Evolutionary conservation across 805 yeast species (phyloP).

Genomic region (Wickerhamomyces canadensis): DNA sequence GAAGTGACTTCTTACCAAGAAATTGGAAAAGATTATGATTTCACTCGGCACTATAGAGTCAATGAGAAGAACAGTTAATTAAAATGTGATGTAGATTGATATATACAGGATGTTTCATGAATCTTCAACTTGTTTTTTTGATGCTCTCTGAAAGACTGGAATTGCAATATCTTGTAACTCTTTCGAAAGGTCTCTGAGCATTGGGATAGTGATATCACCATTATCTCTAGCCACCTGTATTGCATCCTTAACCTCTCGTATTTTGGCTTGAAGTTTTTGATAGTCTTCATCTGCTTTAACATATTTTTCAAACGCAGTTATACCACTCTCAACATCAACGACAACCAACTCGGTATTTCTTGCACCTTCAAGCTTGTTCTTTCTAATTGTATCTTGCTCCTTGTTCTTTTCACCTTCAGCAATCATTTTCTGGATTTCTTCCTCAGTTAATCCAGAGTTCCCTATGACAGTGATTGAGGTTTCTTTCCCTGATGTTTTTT

Average conservation of each 20-base stretch:
- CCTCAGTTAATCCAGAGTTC: conserved; percentile 62
- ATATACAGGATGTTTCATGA: too few relatives aligned
- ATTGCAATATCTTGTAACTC: conserved; percentile 71
- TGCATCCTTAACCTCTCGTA: conserved; percentile 54
- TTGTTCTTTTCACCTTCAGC: conserved; percentile 62
- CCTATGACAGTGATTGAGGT: conserved; percentile 72
- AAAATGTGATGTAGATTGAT: too few relatives aligned
- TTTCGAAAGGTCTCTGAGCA: conserved; percentile 67
- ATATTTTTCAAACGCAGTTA: conserved; percentile 55
- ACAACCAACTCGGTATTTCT: conserved; percentile 73
- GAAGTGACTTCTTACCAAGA: conserved; percentile 25
- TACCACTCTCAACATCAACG: conserved; percentile 84
- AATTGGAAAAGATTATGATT: conserved; percentile 19
- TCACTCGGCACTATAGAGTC: too few relatives aligned
- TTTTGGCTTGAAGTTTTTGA: conserved; percentile 37
- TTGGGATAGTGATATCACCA: conserved; percentile 50
- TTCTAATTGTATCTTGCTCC: conserved; percentile 52
- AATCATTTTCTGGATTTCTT: conserved; percentile 58
- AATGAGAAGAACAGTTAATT: too few relatives aligned
- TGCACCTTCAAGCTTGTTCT: conserved; percentile 64
- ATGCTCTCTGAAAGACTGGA: conserved; percentile 56
- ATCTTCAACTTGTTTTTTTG: conserved; percentile 14
- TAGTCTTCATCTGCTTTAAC: conserved; percentile 49
- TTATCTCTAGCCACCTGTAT: conserved; percentile 62
- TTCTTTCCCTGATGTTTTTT: conserved; percentile 72